Evolutionary conservation across 1,139 yeast species (phyloP).

Genomic region (Scheffersomyces parashehatae): DNA sequence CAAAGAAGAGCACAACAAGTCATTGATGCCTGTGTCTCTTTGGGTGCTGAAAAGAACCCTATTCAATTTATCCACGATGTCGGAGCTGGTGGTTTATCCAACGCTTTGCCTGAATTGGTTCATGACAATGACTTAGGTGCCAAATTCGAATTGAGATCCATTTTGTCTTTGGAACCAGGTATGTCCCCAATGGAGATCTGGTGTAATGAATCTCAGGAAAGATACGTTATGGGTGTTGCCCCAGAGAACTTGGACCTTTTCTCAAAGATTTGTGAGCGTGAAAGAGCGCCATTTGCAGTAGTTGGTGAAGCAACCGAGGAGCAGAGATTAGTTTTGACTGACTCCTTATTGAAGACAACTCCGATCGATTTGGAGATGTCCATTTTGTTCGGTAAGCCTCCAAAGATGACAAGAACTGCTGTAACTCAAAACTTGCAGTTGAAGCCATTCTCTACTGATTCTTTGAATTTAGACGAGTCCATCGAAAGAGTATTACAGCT

Average conservation of each 20-base stretch:
- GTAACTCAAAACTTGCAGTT: slow-evolving; percentile 61
- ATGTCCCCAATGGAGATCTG: slow-evolving; percentile 99
- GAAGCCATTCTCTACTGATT: slow-evolving; percentile 38
- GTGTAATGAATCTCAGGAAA: slow-evolving; percentile 99
- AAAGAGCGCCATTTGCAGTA: slow-evolving; percentile 94
- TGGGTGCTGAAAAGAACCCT: slow-evolving; percentile 73
- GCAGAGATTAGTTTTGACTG: slow-evolving; percentile 78
- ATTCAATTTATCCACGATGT: slow-evolving; percentile 97
- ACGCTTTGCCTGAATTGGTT: slow-evolving; percentile 95
- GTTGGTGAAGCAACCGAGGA: slow-evolving; percentile 94
- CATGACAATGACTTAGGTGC: slow-evolving; percentile 98
- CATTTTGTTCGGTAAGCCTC: slow-evolving; percentile 95
- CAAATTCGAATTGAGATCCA: slow-evolving; percentile 83
- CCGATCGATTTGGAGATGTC: slow-evolving; percentile 98
- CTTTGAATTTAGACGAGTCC: slow-evolving; percentile 57
- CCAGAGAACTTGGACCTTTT: slow-evolving; percentile 75
- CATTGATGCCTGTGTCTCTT: slow-evolving; percentile 87
- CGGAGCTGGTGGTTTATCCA: slow-evolving; percentile 98
- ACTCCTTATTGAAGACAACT: slow-evolving; percentile 68
- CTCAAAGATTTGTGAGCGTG: slow-evolving; percentile 83
- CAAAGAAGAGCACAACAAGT: slow-evolving; percentile 99
- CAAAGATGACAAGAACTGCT: slow-evolving; percentile 87
- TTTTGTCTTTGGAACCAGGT: slow-evolving; percentile 91
- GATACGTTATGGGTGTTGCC: slow-evolving; percentile 92
- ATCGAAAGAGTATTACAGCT: slow-evolving; percentile 79